Evolutionary conservation across 441 rosid species (phyloP).

Genomic region (Bruguiera hainesii): DNA sequence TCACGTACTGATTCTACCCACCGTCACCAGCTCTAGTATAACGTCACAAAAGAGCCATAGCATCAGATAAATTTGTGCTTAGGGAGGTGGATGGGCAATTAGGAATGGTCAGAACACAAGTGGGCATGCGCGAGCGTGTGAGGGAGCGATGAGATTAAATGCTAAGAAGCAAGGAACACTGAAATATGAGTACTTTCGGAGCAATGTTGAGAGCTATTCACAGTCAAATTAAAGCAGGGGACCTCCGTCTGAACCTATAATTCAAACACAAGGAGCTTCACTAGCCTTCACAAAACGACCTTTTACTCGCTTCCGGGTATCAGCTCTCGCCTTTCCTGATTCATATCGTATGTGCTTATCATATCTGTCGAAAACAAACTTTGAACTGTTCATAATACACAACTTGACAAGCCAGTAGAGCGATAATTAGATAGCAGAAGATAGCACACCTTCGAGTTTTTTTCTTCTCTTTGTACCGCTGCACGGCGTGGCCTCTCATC

Average conservation of each 20-base stretch:
- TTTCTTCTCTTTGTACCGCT: conserved; percentile 90
- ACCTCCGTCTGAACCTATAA: conserved; percentile 1
- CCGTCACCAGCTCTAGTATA: too few relatives aligned
- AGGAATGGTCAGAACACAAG: neutral
- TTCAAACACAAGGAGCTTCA: conserved; percentile 40
- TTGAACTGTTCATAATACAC: neutral
- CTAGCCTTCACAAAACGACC: conserved; percentile 86
- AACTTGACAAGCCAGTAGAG: neutral
- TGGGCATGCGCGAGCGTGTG: neutral
- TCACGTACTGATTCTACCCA: too few relatives aligned
- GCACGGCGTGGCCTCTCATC: conserved; percentile 82
- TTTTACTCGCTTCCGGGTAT: conserved; percentile 78
- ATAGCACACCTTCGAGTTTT: conserved; percentile 64
- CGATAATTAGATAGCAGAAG: neutral
- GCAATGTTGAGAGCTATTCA: conserved; percentile 23
- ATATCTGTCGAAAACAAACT: conserved; percentile 39
- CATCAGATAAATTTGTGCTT: neutral
- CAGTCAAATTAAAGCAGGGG: conserved; percentile 10
- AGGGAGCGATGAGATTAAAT: neutral
- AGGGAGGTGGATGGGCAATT: neutral
- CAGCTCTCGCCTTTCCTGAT: conserved; percentile 95
- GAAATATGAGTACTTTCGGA: conserved; percentile 20
- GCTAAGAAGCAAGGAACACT: conserved; percentile 8
- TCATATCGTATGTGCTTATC: conserved; percentile 90
- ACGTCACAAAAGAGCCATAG: neutral